Evolutionary conservation across 805 yeast species (phyloP), one percentile per base, ranked within the genome.

Genomic region (Ogataea salicorniae): DNA sequence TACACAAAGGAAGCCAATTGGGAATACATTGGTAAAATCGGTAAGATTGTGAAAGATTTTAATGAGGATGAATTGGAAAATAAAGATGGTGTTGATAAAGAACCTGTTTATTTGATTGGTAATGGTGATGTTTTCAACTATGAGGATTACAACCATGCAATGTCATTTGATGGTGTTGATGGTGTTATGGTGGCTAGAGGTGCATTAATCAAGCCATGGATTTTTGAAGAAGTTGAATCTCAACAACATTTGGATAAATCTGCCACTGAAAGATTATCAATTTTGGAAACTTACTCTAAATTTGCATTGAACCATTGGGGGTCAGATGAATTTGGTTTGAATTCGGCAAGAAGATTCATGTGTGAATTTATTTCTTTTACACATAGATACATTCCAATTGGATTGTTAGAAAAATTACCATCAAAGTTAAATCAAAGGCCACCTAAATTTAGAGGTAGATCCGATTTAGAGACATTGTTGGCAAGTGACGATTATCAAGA

Each of bases 121-220:
- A 94, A 94, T 60, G 99, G 99, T 44, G 99, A 94, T 64, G 80
- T 89, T 41, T 91, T 75, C 71, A 84, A 88, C 17, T 81, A 77
- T 70, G 86, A 86, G 59, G 98, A 94, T 63, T 94, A 96, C 95
- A 78, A 88, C 65, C 74, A 72, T 34, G 90, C 85, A 11, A 73
- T 83, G 38, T 67, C 70, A 26, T 77, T 81, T 42, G 78, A 78
- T 31, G 85, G 86, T 20, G 82, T 92, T 48, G 99, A 94, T 69
- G 81, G 94, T 31, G 95, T 90, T 16, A 94, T 95, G 97, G 88
- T 94, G 46, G 99, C 98, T 3, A 79, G 99, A 61, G 99, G 98
- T 47, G 98, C 98, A 2, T 76, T 94, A 54, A 91, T 94, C 64
- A 94, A 94, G 69, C 99, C 99, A 34, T 94, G 99, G 99, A 87